These are phyloP conservation scores for Trametes sanguinea DNA, from an alignment of 768 basidiomycete species.

Conservation along the genomic window DNA sequence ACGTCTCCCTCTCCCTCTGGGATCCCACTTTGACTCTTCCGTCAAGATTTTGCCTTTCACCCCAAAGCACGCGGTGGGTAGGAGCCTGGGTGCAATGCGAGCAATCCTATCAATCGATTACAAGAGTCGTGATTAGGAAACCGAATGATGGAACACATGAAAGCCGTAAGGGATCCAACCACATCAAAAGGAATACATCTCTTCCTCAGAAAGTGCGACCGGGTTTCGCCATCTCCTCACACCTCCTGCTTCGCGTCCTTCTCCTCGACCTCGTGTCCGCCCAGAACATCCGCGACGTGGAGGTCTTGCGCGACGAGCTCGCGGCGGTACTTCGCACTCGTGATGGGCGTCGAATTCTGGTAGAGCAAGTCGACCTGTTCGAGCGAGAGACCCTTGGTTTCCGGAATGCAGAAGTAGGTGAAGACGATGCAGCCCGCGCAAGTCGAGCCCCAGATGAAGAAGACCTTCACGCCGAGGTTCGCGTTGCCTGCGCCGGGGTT, in stretches of 20 bases:
- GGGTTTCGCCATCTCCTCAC: slow-evolving; percentile 1
- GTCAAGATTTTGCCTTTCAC: too few relatives aligned
- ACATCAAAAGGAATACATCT: too few relatives aligned
- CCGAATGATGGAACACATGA: too few relatives aligned
- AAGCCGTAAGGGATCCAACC: too few relatives aligned
- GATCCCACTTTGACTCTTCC: too few relatives aligned
- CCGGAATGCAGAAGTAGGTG: slow-evolving; percentile 79
- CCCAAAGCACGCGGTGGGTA: too few relatives aligned
- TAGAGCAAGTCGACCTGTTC: slow-evolving; percentile 85
- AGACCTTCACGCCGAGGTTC: slow-evolving; percentile 69
- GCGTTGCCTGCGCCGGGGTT: slow-evolving; percentile 48
- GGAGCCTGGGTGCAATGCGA: too few relatives aligned
- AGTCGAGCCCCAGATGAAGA: slow-evolving; percentile 81
- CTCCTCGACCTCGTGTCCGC: slow-evolving; percentile 17
- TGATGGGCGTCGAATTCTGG: slow-evolving; percentile 59
- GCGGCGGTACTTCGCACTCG: slow-evolving; percentile 41
- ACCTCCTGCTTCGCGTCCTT: slow-evolving; percentile 26
- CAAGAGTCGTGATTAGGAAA: too few relatives aligned
- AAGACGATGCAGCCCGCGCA: slow-evolving; percentile 73
- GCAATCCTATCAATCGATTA: too few relatives aligned
- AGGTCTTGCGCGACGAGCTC: slow-evolving; percentile 33
- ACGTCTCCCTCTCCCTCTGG: too few relatives aligned
- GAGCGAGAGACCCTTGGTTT: slow-evolving; percentile 81
- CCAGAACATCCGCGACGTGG: slow-evolving; percentile 26
- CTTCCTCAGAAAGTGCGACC: too few relatives aligned